phyloP scores from a whole-genome alignment of 177 flowering plant genomes.

The Vitis hybrid region DNA sequence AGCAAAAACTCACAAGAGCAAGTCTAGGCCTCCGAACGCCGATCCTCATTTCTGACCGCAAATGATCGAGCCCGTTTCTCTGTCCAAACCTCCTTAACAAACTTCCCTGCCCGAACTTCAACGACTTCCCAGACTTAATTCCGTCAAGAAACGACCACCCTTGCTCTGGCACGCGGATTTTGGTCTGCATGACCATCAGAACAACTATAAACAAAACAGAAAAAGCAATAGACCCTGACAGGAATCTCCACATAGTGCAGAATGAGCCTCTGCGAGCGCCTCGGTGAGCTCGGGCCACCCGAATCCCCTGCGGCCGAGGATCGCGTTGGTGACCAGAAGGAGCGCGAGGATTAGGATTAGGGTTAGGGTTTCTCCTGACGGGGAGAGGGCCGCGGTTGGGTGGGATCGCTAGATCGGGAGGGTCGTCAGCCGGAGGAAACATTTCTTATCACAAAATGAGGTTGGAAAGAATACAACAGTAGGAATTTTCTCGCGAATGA shows the following conservation, averaged over 20 bases:
- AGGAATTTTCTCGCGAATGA: not conserved
- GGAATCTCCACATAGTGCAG: no score
- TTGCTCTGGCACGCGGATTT: slow-evolving; percentile 43
- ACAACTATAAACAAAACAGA: no score
- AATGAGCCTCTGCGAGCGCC: slow-evolving; percentile 37
- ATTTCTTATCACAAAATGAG: no score
- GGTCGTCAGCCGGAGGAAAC: slow-evolving; percentile 7
- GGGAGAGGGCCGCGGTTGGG: slow-evolving; percentile 57
- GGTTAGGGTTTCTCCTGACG: slow-evolving; percentile 46
- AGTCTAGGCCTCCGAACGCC: slow-evolving; percentile 66
- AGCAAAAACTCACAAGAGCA: slow-evolving; percentile 64
- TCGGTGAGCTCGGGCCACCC: slow-evolving; percentile 30
- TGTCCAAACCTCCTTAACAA: slow-evolving; percentile 23
- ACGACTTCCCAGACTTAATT: slow-evolving; percentile 47
- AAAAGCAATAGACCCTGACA: no score
- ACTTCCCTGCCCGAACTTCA: slow-evolving; percentile 47
- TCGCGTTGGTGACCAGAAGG: no score
- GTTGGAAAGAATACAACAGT: no score
- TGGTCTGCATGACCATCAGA: slow-evolving; percentile 62
- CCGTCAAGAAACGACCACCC: slow-evolving; percentile 29
- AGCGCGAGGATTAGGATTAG: slow-evolving; percentile 1
- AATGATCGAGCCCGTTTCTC: slow-evolving; percentile 42
- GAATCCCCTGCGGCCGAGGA: no score
- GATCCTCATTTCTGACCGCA: slow-evolving; percentile 37
- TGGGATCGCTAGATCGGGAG: slow-evolving; percentile 28